Base-by-base conservation (phyloP, 306 rosid genomes). In the Malus fusca region DNA sequence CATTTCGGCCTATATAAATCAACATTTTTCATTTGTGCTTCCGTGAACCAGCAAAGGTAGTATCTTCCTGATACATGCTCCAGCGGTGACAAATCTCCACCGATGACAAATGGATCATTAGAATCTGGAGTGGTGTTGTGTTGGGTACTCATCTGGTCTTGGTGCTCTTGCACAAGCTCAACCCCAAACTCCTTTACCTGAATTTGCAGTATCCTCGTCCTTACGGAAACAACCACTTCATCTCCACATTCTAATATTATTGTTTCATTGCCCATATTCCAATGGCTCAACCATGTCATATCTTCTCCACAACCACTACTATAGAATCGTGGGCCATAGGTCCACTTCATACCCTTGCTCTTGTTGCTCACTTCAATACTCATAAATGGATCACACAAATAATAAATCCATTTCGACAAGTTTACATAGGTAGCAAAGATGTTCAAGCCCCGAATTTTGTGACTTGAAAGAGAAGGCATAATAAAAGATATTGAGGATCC, bases 281-380 rank as follows among this genome's bases (percentile, higher is more conserved):
- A 72, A 4, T 56, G 66, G 15, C 51, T 56, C 33, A 72, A 35
- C 75, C 75, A 72, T 72, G 28, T 26, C 28, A 26, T 66, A 35
- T 56, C 75, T 33, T 10, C 53, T 8, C 30, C 28, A 0, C 0
- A 3, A 30, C 33, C 0, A 4, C 5, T 0, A 30, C 0, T 0
- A 4, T 0, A 4, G 4, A 0, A 19, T 11, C 0, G 0, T 53
- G 75, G 66, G 0, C 0, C 0, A 22, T 55, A 56, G 10, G 6
- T 8, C 75, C 66, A 56, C 33, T 7, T 72, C 14, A 5, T n/a
- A 56, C 28, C 75, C 11, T 12, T 72, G 53, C 75, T 72, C 52
- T 72, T 15, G 17, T 72, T 56, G 13, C 28, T 11, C 21, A 56
- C 51, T 12, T 44, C 14, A 3, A 12, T 40, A 6, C 43, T 44